Percentiles rank a stretch among this genome's conserved stretches.
phyloP scores from a whole-genome alignment of 257 asterid species.

The Rhazya stricta region DNA sequence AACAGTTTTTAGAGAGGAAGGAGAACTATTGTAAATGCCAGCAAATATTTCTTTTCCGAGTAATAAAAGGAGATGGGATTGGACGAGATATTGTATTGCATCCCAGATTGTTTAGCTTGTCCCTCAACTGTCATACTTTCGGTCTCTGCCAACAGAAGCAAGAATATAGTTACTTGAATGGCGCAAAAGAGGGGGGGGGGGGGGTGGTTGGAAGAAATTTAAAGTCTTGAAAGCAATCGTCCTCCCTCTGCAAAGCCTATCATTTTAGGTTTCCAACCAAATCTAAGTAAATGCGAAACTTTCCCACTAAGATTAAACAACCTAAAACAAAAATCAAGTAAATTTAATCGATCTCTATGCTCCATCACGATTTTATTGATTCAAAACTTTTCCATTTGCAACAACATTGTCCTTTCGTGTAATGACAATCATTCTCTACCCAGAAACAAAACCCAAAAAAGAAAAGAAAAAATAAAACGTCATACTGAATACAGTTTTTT shows the following conservation, averaged over 20 bases:
- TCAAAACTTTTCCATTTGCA: not conserved
- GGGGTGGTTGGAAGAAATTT: too few relatives aligned
- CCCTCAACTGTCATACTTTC: constrained; percentile 78
- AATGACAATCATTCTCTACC: not conserved
- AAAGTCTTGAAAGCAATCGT: not conserved
- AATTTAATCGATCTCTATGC: not conserved
- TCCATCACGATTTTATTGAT: not conserved
- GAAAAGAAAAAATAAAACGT: not conserved
- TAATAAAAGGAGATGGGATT: constrained; percentile 21
- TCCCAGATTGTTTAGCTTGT: constrained; percentile 72
- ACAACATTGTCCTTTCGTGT: not conserved
- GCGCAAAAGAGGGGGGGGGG: not conserved
- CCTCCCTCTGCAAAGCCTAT: not conserved
- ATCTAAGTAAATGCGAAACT: not conserved
- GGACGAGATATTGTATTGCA: constrained; percentile 59
- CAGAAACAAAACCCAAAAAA: too few relatives aligned
- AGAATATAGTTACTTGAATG: not conserved
- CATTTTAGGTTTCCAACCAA: not conserved
- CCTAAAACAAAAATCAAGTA: not conserved
- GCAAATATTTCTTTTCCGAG: too few relatives aligned
- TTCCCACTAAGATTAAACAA: not conserved
- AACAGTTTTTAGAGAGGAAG: not conserved
- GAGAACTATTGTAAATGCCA: constrained; percentile 9
- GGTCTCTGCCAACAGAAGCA: constrained; percentile 60
- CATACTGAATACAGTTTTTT: not conserved